A percentile compares a stretch with the other conserved stretches of the same genome.
Conservation (phyloP, 805 yeast species). For the Starmerella sirachaensis region DNA sequence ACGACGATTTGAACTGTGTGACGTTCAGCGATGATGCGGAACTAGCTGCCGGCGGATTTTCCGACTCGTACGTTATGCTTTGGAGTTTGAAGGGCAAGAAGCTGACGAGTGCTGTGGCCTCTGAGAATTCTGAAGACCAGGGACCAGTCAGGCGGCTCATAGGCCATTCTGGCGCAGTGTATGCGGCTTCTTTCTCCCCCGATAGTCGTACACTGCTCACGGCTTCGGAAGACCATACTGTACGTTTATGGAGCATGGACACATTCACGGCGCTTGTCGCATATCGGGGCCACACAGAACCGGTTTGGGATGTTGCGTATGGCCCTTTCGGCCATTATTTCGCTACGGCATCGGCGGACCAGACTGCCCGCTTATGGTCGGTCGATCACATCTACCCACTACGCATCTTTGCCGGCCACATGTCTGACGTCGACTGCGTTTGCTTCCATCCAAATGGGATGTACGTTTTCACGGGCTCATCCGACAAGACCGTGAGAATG, state of each 20-base stretch:
- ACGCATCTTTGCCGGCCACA: slow-evolving; percentile 93
- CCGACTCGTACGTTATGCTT: slow-evolving; percentile 76
- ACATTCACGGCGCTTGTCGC: slow-evolving; percentile 78
- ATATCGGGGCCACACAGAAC: slow-evolving; percentile 93
- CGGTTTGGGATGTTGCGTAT: slow-evolving; percentile 94
- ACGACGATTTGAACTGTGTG: slow-evolving; percentile 73
- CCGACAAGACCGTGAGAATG: slow-evolving; percentile 93
- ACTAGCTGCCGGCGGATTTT: slow-evolving; percentile 85
- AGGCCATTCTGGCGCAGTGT: slow-evolving; percentile 93
- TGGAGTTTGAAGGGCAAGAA: slow-evolving; percentile 94
- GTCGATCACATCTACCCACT: slow-evolving; percentile 95
- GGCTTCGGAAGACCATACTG: slow-evolving; percentile 84
- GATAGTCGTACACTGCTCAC: slow-evolving; percentile 73
- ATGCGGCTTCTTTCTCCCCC: slow-evolving; percentile 81
- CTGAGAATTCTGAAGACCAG: slow-evolving; percentile 18
- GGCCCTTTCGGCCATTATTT: slow-evolving; percentile 95
- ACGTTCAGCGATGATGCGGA: slow-evolving; percentile 82
- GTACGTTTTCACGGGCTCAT: slow-evolving; percentile 86
- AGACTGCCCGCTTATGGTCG: slow-evolving; percentile 95
- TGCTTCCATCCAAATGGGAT: slow-evolving; percentile 94
- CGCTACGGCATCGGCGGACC: slow-evolving; percentile 97
- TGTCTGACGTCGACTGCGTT: slow-evolving; percentile 90
- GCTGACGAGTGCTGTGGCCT: slow-evolving; percentile 30
- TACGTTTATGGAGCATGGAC: slow-evolving; percentile 86
- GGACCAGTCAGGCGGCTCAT: slow-evolving; percentile 41